Conservation (phyloP, 2,329 filamentous ascomycete genomes). For the Neonectria faginata region DNA sequence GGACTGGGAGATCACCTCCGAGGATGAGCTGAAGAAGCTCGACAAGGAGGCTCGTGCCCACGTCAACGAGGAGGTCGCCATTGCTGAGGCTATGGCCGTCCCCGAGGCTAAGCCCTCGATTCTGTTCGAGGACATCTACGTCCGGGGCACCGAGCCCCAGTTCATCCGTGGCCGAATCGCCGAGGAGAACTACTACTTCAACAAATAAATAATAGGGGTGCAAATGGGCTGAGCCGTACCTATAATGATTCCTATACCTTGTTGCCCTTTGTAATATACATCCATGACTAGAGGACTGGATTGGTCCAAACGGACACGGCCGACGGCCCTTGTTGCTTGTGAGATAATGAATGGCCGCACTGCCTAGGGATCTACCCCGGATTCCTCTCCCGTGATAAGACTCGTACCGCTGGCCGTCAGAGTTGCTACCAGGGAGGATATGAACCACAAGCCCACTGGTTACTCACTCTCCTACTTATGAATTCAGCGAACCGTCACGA, state of each 20-base stretch:
- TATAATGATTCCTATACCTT: slow-evolving; percentile 50
- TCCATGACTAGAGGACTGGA: slow-evolving; percentile 45
- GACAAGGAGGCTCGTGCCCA: slow-evolving; percentile 91
- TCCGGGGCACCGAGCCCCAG: slow-evolving; percentile 43
- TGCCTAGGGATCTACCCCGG: slow-evolving; percentile 1
- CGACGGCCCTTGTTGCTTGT: slow-evolving; percentile 36
- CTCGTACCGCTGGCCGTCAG: neutral
- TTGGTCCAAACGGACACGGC: slow-evolving; percentile 42
- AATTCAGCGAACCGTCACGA: no score
- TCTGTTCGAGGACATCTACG: slow-evolving; percentile 75
- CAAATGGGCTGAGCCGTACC: slow-evolving; percentile 30
- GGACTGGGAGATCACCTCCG: slow-evolving; percentile 90
- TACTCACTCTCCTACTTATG: no score
- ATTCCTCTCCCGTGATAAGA: slow-evolving; percentile 2
- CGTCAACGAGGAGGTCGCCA: slow-evolving; percentile 90
- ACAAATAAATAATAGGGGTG: slow-evolving; percentile 53
- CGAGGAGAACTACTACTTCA: slow-evolving; percentile 97
- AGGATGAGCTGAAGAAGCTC: slow-evolving; percentile 95
- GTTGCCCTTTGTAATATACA: slow-evolving; percentile 49
- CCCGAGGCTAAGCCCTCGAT: slow-evolving; percentile 85
- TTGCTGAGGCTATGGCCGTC: slow-evolving; percentile 86
- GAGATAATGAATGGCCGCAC: slow-evolving; percentile 39
- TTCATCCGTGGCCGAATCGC: slow-evolving; percentile 59
- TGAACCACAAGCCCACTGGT: no score
- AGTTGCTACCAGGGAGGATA: no score